Base-by-base conservation (phyloP, 495 filamentous ascomycete genomes). In the Daldinia vernicosa region DNA sequence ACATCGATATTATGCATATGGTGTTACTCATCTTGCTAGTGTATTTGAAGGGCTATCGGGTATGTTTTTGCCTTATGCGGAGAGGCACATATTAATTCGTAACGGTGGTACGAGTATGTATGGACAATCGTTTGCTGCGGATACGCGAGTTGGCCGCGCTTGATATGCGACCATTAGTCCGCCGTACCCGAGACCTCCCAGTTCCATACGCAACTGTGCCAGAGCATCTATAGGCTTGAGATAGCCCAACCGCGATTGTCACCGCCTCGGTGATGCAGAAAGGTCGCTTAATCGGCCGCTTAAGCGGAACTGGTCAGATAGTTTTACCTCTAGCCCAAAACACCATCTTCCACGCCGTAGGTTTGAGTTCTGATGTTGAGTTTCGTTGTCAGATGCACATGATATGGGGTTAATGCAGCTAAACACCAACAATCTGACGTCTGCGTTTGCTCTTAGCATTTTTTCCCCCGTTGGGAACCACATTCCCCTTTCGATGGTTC, bases 241-340 rank as follows among this genome's bases (percentile, higher is more conserved):
- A 19, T 53, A 27, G 19, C 8, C 0, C 9, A 53, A 32, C 2
- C 14, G 43, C 26, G 52, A 1, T 28, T 37, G 63, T 67, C 58
- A 59, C 63, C 69, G 58, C 69, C 51, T 67, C 63, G 45, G 12
- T 5, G 33, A 54, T 51, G 60, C 51, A 52, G 37, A 8, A 7
- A 12, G 69, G 69, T 30, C 60, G 69, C 69, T 17, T 67, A 40
- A 33, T 19, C 19, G 69, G 69, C 59, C 69, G 63, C 63, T 35
- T 57, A 35, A 67, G 43, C 63, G 62, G 69, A 71, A 53, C 35
- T 2, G 37, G 30, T 28, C 39, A 63, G 32, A 15, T 24, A 11
- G 39, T 59, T 14, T 43, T 9, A 28, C 27, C 4, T 24, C 3
- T 30, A 14, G 12, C 37, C 37, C 12, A 43, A 43, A 4, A 3